Evolutionary conservation across 306 rosid species (phyloP).

Genomic region (Rosa rugosa): DNA sequence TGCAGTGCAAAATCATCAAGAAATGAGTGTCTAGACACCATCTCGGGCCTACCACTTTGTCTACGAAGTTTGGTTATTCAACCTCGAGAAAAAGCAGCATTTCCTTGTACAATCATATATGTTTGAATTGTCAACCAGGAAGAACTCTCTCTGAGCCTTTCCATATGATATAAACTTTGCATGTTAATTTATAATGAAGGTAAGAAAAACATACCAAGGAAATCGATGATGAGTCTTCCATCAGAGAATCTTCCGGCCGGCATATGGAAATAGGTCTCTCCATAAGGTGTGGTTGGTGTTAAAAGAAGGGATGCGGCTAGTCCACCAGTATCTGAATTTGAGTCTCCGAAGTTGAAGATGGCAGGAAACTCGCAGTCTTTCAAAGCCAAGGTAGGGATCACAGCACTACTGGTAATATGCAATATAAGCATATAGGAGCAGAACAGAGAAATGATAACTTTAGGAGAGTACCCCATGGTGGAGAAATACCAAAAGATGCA

Average conservation of each 20-base stretch:
- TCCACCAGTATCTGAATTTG: constrained; percentile 57
- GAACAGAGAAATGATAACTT: background rate
- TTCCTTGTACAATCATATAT: background rate
- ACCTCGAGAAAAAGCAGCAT: background rate
- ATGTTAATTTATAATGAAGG: background rate
- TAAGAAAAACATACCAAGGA: constrained; percentile 35
- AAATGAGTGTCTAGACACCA: background rate
- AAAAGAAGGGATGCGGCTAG: constrained; percentile 25
- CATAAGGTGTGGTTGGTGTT: constrained; percentile 33
- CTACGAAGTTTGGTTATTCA: background rate
- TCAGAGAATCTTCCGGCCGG: constrained; percentile 44
- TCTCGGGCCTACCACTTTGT: background rate
- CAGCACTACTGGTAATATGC: background rate
- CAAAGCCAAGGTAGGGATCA: constrained; percentile 15
- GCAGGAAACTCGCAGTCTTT: constrained; percentile 45
- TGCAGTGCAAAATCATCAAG: background rate
- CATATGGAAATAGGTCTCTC: constrained; percentile 45
- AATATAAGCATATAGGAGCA: background rate
- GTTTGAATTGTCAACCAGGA: background rate
- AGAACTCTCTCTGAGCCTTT: background rate
- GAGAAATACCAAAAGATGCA: background rate
- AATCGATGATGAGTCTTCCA: constrained; percentile 47
- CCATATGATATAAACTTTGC: background rate
- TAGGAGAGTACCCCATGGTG: constrained; percentile 4
- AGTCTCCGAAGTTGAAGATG: constrained; percentile 54